phyloP scores from a whole-genome alignment of 2,329 filamentous ascomycete species.

The Metarhizium robertsii region DNA sequence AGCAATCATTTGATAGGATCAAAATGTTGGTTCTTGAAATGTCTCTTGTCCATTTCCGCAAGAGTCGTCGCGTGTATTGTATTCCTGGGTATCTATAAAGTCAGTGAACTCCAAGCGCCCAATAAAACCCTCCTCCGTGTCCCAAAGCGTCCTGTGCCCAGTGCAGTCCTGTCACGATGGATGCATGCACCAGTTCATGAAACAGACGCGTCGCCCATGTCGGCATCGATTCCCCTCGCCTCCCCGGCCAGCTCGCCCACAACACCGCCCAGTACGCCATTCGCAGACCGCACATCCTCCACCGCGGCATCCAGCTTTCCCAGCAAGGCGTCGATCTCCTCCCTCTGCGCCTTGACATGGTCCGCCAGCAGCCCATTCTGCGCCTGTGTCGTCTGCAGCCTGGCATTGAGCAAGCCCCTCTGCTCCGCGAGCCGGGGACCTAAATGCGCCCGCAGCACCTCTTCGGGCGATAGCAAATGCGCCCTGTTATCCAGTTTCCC shows the following conservation, averaged over 20 bases:
- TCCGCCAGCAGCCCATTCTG: constrained; percentile 46
- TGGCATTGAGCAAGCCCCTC: constrained; percentile 46
- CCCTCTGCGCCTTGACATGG: constrained; percentile 42
- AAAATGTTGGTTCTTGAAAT: background rate
- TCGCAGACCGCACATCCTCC: constrained; percentile 45
- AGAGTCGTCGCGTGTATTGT: background rate
- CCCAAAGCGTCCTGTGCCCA: too few species aligned
- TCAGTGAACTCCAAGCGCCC: too few species aligned
- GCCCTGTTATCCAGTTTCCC: constrained; percentile 12
- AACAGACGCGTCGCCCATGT: background rate
- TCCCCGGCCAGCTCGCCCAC: constrained; percentile 40
- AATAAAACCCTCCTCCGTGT: too few species aligned
- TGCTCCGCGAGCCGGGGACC: constrained; percentile 42
- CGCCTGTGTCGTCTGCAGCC: constrained; percentile 45
- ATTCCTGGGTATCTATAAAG: background rate
- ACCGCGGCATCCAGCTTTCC: constrained; percentile 39
- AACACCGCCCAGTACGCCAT: constrained; percentile 35
- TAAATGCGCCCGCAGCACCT: constrained; percentile 46
- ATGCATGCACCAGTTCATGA: background rate
- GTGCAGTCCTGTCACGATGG: too few species aligned
- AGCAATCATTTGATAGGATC: background rate
- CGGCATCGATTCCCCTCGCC: constrained; percentile 25
- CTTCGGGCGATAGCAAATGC: constrained; percentile 44
- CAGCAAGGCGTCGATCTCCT: constrained; percentile 44
- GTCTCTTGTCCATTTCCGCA: too few species aligned